Base-by-base conservation (phyloP, 176 grass and related monocot species). In the Leersia perrieri region DNA sequence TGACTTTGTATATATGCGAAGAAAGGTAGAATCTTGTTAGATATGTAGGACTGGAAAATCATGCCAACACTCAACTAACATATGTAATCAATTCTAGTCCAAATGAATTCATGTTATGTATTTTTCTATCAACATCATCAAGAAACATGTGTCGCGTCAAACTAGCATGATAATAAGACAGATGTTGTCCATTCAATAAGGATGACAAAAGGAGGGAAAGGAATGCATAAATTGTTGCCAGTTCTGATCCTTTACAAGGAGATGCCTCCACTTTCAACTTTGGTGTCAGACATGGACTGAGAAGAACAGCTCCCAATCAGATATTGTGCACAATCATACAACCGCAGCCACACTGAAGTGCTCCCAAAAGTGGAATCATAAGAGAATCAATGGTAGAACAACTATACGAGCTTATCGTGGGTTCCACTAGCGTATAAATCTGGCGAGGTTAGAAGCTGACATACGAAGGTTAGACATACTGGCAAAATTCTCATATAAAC, bases 141-240 rank as follows among this genome's bases (percentile, higher is more conserved):
- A 51, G 29, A 30, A 67, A 67, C 16, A 67, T 67, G 64, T 11
- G 32, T 33, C 7, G 5, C 18, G 0, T 36, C 16, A 35, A 67
- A 67, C 64, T 35, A 35, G 31, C 12, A 70, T 41, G n/a, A 51
- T 4, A 41, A 83, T 41, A 3, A 76, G 8, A 60, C n/a, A n/a
- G n/a, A 60, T 44, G n/a, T 9, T 69, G 63, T 68, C 36, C 73
- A 84, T 22, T 60, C 47, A 60, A 44, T 70, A 77, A 84, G 63
- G 49, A 68, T 84, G 20, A 60, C 47, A 68, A 61, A 49, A 66
- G 1, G 36, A 70, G 28, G 57, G 49, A 84, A 45, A 70, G 1
- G 0, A 61, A 62, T 47, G 74, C n/a, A 62, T 30, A 84, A 31
- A 47, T 47, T 76, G 49, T 44, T 60, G 2, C 3, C 14, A 33